phyloP scores from a whole-genome alignment of 2,329 filamentous ascomycete species.

The Catunica adiposa region DNA sequence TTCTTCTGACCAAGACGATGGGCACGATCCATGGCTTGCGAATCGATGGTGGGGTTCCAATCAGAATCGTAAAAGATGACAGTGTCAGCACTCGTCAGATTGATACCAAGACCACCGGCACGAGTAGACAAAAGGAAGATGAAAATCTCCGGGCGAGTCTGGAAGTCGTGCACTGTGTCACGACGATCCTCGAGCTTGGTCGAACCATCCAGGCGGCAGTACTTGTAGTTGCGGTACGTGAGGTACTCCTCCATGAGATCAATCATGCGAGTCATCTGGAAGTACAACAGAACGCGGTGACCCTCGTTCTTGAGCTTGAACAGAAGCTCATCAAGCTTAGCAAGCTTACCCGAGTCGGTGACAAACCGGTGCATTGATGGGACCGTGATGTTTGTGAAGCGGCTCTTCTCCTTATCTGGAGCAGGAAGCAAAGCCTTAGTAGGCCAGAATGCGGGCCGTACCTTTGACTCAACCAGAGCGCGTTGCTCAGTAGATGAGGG shows the following conservation, averaged over 20 bases:
- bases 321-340: constrained; percentile 73
- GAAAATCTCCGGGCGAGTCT: constrained; percentile 85
- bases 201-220: constrained; percentile 87
- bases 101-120: constrained; percentile 95
- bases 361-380: constrained; percentile 97
- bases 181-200: constrained; percentile 94
- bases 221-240: constrained; percentile 98
- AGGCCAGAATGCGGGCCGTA: constrained; percentile 50
- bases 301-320: constrained; percentile 80
- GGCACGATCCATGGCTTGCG: constrained; percentile 95
- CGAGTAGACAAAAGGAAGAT: constrained; percentile 92
- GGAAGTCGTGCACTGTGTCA: constrained; percentile 93
- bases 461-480: constrained; percentile 55
- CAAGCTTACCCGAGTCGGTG: constrained; percentile 91
- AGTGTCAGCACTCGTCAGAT: constrained; percentile 86
- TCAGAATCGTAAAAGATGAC: constrained; percentile 99
- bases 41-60: constrained; percentile 98
- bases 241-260: constrained; percentile 98
- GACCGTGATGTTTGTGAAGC: constrained; percentile 80
- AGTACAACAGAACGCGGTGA: constrained; percentile 90
- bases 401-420: constrained; percentile 64
- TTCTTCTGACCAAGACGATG: constrained; percentile 92
- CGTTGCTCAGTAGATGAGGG: constrained; percentile 48
- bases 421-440: constrained; percentile 50
- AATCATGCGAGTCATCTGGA: constrained; percentile 99